Evolutionary conservation across 768 basidiomycete species (phyloP), one percentile per base, ranked within the genome.

Genomic region (Lentinula sp.): DNA sequence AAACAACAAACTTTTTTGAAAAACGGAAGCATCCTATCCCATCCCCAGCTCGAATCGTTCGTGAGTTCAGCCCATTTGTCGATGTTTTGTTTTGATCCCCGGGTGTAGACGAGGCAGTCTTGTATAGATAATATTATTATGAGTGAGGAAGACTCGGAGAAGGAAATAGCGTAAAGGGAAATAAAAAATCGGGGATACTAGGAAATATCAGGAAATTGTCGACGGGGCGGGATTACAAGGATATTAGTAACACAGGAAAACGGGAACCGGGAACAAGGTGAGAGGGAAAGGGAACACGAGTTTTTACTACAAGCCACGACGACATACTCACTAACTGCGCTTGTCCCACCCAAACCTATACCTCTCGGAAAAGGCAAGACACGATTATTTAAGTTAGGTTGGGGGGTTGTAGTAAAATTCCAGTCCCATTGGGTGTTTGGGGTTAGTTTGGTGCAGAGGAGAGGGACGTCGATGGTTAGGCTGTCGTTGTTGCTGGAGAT

Each of bases 341-440:
- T 66, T 1, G 59, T 58, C 20, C 67, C 69, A 15, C 69, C 69
- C 7, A 70, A 54, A 32, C 65, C 59, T 41, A 59, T 51, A 9
- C 69, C 69, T 46, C 66, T 60, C 0, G 68, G 62, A 42, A 66
- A 70, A 1, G 64, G 56, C 35, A 69, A 55, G 15, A 46, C 18
- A 5, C 66, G 65, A 23, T 61, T 61, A 52, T 67, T 65, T 13
- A 70, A 59, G 12, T 56, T 61, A 3, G 52, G 6, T 52, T 70
- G 69, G 8, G 68, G 68, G 1, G 59, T 63, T 20, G 67, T 64
- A 28, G 67, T 67, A 49, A 62, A 68, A 39, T 68, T 68, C 67
- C 67, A 68, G 56, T 67, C 63, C 54, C 57, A 64, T 13, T 43
- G 39, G 6, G 67, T 67, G 36, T 60, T 60, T 6, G 64, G 64